Base-by-base conservation (phyloP, 108 stramenopile species). In the Chaetoceros muelleri region DNA sequence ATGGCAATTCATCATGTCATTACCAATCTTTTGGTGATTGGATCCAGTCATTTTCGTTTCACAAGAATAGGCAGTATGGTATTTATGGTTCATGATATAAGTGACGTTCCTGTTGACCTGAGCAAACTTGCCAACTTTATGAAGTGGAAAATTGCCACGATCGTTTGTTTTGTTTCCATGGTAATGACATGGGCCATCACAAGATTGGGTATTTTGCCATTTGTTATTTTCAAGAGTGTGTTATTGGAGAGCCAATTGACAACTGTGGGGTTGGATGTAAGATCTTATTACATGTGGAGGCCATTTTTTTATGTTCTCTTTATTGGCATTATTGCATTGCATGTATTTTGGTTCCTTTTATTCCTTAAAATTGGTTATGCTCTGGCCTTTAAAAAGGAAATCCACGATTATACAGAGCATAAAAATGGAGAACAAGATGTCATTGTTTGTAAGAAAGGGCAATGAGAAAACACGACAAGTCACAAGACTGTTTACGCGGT, bases 41-140 rank as follows among this genome's bases (percentile, higher is more conserved):
- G 79, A 22, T 81, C 79, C 21, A 72, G 70, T 7, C 69, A 70
- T 28, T 89, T 78, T 56, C 74, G 84, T 55, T 55, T 90, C 45
- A 82, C 78, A 1, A 64, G 84, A 1, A 67, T 78, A 10, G 92
- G 92, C 5, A 73, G 69, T 25, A 85, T 87, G 85, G 78, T 93
- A 18, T 87, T 93, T 50, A 47, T 87, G 40, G 59, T 93, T 0
- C 92, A 93, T 53, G 92, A 93, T 64, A 60, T 93, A 31, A 78
- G 78, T 13, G 92, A 93, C 58, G 78, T 93, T 2, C 87, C 87
- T 2, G 80, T 93, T 19, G 92, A 93, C 72, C 57, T 89, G 66
- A 76, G 77, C 51, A 93, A 93, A 55, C 73, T 93, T 45, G 87
- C 84, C 58, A 93, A 93, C 56, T 93, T 93, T 64, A 61, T 93